A percentile compares a stretch with the other conserved stretches of the same genome.
These are phyloP conservation scores for Boletus sp. DNA, from an alignment of 768 basidiomycete species.

Conservation along the genomic window DNA sequence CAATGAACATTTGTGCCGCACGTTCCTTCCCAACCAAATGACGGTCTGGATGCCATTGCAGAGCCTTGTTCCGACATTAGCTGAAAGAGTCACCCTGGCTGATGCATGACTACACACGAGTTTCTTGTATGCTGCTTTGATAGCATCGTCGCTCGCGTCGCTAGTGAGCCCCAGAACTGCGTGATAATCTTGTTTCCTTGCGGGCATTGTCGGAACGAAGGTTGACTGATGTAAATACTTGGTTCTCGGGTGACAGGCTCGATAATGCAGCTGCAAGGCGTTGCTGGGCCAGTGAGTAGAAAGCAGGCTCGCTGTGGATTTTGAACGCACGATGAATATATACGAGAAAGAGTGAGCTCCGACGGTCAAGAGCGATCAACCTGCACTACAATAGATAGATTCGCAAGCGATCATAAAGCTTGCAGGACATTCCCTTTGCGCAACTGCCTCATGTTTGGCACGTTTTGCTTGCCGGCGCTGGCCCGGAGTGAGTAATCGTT, in stretches of 20 bases:
- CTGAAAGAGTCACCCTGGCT: conserved; percentile 19
- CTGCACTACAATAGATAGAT: conserved; percentile 19
- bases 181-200: conserved; percentile 31
- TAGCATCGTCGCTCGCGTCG: conserved; percentile 48
- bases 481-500: conserved; percentile 30
- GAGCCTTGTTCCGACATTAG: conserved; percentile 39
- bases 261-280: conserved; percentile 7
- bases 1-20: conserved; percentile 55
- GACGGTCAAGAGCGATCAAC: conserved; percentile 25
- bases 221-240: conserved; percentile 5
- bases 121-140: conserved; percentile 62
- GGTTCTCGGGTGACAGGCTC: conserved; percentile 10
- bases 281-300: conserved; percentile 8
- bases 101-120: conserved; percentile 42
- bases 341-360: conserved; percentile 26
- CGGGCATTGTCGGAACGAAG: conserved; percentile 29
- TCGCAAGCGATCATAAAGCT: conserved; percentile 24
- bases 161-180: conserved; percentile 45
- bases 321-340: conserved; percentile 23
- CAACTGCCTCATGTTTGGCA: conserved; percentile 32
- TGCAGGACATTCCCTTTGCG: conserved; percentile 18
- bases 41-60: conserved; percentile 70
- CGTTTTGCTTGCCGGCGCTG: conserved; percentile 33
- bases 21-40: conserved; percentile 49
- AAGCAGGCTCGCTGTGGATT: conserved; percentile 3